phyloP scores from a whole-genome alignment of 148 eudicot species.

The Arctostaphylos glauca region DNA sequence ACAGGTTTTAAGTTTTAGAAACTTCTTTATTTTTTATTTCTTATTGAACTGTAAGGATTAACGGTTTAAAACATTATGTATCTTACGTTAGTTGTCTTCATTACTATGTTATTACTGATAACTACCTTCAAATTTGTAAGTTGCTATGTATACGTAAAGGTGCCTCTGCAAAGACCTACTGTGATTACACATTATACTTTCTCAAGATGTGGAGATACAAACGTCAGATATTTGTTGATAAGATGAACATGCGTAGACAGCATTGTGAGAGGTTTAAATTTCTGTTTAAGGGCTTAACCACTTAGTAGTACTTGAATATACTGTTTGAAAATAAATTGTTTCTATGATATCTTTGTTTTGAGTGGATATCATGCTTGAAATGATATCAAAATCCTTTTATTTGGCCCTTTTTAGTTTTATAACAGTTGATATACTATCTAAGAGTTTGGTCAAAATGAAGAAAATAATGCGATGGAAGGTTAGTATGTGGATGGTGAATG shows the following conservation, averaged over 20 bases:
- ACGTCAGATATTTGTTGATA: not conserved
- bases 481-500: not conserved
- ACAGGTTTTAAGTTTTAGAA: not conserved
- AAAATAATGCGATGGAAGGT: not conserved
- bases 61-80: not conserved
- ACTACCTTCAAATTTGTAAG: too few species aligned
- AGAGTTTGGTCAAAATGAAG: not conserved
- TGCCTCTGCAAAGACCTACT: not conserved
- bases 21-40: conserved; percentile 2
- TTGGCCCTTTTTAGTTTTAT: not conserved
- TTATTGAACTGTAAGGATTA: not conserved
- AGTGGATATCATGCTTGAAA: not conserved
- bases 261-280: not conserved
- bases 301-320: not conserved
- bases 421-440: not conserved
- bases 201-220: too few species aligned
- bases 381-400: not conserved
- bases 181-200: not conserved
- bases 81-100: not conserved
- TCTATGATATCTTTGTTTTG: not conserved
- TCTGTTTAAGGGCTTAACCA: not conserved
- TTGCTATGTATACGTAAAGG: not conserved
- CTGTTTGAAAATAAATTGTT: not conserved
- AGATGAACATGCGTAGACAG: not conserved
- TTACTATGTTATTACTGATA: not conserved